phyloP scores from a whole-genome alignment of 148 eudicot species.

The Chenopodium suecicum region DNA sequence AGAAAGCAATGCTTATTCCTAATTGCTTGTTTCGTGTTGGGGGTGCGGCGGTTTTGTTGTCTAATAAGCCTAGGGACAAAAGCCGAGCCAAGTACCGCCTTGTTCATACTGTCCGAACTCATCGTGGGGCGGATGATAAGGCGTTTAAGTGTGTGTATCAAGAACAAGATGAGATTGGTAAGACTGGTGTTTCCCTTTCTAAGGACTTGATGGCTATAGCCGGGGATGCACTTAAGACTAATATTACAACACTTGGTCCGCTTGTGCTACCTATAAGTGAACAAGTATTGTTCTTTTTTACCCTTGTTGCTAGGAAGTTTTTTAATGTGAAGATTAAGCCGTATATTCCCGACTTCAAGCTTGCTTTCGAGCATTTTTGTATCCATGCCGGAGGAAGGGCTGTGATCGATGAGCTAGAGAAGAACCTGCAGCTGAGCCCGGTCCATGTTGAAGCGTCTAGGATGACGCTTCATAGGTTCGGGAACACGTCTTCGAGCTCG shows the following conservation, averaged over 20 bases:
- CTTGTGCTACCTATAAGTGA: slow-evolving; percentile 53
- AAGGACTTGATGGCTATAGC: slow-evolving; percentile 61
- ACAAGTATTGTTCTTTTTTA: slow-evolving; percentile 43
- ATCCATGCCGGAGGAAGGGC: slow-evolving; percentile 66
- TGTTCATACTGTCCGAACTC: slow-evolving; percentile 55
- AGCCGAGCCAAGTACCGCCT: slow-evolving; percentile 55
- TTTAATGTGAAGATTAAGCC: slow-evolving; percentile 44
- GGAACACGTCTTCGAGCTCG: slow-evolving; percentile 62
- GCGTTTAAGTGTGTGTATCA: slow-evolving; percentile 58
- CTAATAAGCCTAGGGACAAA: slow-evolving; percentile 38
- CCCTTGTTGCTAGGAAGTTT: slow-evolving; percentile 34
- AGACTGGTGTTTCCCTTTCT: slow-evolving; percentile 47
- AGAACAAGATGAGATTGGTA: slow-evolving; percentile 44
- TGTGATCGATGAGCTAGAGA: slow-evolving; percentile 59
- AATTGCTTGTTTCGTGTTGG: slow-evolving; percentile 68
- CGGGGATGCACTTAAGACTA: slow-evolving; percentile 48
- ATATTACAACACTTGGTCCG: slow-evolving; percentile 53
- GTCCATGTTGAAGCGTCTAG: slow-evolving; percentile 57
- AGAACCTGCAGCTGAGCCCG: slow-evolving; percentile 42
- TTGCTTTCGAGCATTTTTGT: slow-evolving; percentile 60
- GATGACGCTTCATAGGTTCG: slow-evolving; percentile 61
- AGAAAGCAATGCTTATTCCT: slow-evolving; percentile 62
- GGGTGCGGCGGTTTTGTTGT: slow-evolving; percentile 53
- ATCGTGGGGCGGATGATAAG: slow-evolving; percentile 46
- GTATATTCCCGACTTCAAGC: slow-evolving; percentile 53